Percentiles rank a stretch among this genome's conserved stretches.
Evolutionary conservation across 2,329 filamentous ascomycete species (phyloP).

Genomic region (Rhytidhysteron rufulum): DNA sequence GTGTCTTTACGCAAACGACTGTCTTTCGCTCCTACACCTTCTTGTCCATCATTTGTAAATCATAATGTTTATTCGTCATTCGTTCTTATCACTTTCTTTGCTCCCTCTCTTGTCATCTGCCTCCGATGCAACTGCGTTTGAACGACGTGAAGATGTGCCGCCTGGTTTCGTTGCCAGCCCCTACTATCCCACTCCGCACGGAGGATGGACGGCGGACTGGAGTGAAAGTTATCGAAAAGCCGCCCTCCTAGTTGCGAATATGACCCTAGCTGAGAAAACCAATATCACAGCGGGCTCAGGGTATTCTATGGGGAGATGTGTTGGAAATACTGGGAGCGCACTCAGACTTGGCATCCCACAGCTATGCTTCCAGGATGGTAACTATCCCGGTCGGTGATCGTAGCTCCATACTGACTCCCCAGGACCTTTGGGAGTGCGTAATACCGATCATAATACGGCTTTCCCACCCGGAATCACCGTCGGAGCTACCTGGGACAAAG

Average conservation of each 20-base stretch:
- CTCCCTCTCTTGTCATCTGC: not conserved
- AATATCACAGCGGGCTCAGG: slow-evolving; percentile 72
- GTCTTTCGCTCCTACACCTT: not conserved
- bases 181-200: slow-evolving; percentile 71
- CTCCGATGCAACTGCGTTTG: slow-evolving; percentile 6
- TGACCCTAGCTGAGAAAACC: slow-evolving; percentile 78
- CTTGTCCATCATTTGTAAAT: not conserved
- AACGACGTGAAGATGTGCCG: slow-evolving; percentile 29
- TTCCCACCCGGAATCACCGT: slow-evolving; percentile 77
- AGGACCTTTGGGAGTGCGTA: slow-evolving; percentile 65
- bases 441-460: slow-evolving; percentile 70
- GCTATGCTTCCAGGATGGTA: slow-evolving; percentile 45
- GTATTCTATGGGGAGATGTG: slow-evolving; percentile 66
- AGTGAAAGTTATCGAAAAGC: slow-evolving; percentile 67
- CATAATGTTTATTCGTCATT: not conserved
- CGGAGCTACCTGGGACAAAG: slow-evolving; percentile 72
- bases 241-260: slow-evolving; percentile 62
- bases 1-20: no score
- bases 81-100: not conserved
- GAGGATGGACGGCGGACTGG: slow-evolving; percentile 69
- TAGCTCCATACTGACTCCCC: no score
- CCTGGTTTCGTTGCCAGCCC: slow-evolving; percentile 42
- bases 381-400: no score
- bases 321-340: slow-evolving; percentile 72
- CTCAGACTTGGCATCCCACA: slow-evolving; percentile 67